phyloP scores from a whole-genome alignment of 352 stramenopile genomes.

The Sclerospora graminicola region DNA sequence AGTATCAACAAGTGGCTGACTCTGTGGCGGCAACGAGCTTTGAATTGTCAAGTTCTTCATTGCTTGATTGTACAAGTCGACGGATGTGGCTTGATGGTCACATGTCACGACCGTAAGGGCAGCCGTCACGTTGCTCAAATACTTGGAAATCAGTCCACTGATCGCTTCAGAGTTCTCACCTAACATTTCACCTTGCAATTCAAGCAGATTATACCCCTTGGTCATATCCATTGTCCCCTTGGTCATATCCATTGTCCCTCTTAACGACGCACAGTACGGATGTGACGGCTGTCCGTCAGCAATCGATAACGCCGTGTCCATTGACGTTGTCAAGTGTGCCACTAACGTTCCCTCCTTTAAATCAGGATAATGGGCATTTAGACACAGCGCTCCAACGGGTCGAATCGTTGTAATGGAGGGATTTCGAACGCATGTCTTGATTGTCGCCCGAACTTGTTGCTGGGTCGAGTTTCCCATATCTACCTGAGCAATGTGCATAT shows the following conservation, averaged over 20 bases:
- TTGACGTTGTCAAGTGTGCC: slow-evolving; percentile 35
- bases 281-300: slow-evolving; percentile 36
- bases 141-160: slow-evolving; percentile 68
- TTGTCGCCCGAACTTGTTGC: slow-evolving; percentile 42
- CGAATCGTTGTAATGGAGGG: slow-evolving; percentile 62
- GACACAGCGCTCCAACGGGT: slow-evolving; percentile 53
- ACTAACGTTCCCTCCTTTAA: slow-evolving; percentile 31
- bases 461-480: slow-evolving; percentile 56
- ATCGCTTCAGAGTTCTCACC: slow-evolving; percentile 47
- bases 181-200: slow-evolving; percentile 59
- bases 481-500: slow-evolving; percentile 51
- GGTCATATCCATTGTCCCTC: slow-evolving; percentile 17
- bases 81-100: slow-evolving; percentile 38
- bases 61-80: slow-evolving; percentile 59
- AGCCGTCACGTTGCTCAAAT: slow-evolving; percentile 47
- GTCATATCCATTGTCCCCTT: slow-evolving; percentile 18
- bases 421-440: slow-evolving; percentile 77
- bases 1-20: slow-evolving; percentile 41
- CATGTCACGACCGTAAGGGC: slow-evolving; percentile 56
- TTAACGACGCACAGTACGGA: slow-evolving; percentile 36
- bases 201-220: slow-evolving; percentile 60
- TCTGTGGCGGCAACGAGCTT: slow-evolving; percentile 45
- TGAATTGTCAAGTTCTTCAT: slow-evolving; percentile 66
- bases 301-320: slow-evolving; percentile 31
- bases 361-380: slow-evolving; percentile 47